Conservation (phyloP, 2,329 filamentous ascomycete genomes). For the Parafenestella ontariensis region DNA sequence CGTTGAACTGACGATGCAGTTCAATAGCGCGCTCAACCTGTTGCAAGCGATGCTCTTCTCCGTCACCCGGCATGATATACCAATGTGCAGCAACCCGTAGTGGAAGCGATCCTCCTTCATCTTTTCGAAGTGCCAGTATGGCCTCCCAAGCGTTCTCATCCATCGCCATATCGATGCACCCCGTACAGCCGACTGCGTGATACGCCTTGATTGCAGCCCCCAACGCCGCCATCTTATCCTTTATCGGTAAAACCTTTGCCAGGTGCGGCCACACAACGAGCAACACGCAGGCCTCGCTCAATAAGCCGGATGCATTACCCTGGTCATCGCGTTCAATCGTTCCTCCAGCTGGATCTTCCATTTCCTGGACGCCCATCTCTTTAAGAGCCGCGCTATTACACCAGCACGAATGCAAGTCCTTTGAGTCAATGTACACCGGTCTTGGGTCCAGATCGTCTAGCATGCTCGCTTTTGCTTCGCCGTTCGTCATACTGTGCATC, state of each 20-base stretch:
- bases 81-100: constrained; percentile 64
- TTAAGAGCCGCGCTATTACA: constrained; percentile 60
- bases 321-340: constrained; percentile 58
- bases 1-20: constrained; percentile 56
- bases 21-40: constrained; percentile 62
- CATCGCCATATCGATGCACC: constrained; percentile 66
- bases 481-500: constrained; percentile 64
- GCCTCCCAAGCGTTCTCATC: constrained; percentile 63
- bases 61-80: constrained; percentile 59
- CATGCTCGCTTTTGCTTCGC: constrained; percentile 57
- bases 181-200: constrained; percentile 60
- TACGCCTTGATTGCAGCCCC: constrained; percentile 58
- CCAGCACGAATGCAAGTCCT: constrained; percentile 65
- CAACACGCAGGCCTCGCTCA: constrained; percentile 63
- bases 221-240: constrained; percentile 58
- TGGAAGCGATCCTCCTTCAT: constrained; percentile 45
- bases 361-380: constrained; percentile 58
- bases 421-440: constrained; percentile 64
- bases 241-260: constrained; percentile 56
- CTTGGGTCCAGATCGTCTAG: constrained; percentile 61
- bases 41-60: constrained; percentile 53
- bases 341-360: constrained; percentile 60
- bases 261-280: constrained; percentile 63
- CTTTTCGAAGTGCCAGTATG: constrained; percentile 51
- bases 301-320: constrained; percentile 59